Base-by-base conservation (phyloP, 2,329 filamentous ascomycete species). In the Penicillium thymicola region DNA sequence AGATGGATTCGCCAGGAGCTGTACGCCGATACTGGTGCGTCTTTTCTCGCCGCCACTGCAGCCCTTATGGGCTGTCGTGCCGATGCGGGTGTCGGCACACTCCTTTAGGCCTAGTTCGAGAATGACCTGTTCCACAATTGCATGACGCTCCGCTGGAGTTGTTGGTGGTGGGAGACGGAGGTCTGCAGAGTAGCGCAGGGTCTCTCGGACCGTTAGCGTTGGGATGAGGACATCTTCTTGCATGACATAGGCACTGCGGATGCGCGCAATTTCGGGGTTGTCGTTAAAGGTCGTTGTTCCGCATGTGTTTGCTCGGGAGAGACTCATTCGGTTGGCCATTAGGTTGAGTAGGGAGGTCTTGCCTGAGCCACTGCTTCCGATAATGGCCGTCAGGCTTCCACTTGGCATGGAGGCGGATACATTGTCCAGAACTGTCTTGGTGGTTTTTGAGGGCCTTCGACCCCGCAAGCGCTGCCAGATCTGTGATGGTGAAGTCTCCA, bases 41-140 rank as follows among this genome's bases (percentile, higher is more conserved):
- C 89, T 79, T 76, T 91, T 92, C 70, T 92, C 89, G 3, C 89
- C 89, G 0, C 89, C 89, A 44, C 88, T 91, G 65, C 89, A 92
- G 0, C 89, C 89, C 44, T 89, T 86, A 65, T 90, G 87, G 49
- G 83, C 81, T 54, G 82, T 83, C 63, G 86, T 88, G 1, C 89
- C 89, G 51, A 92, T 89, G 9, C 85, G 78, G 0, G 89, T 92
- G 60, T 90, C 77, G 25, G 89, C 89, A 56, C 89, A 91, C 62
- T 92, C 88, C 69, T 90, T 91, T 40, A 92, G 71, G 0, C 89
- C 87, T 2, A 92, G 74, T 65, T 92, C 88, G 9, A 88, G 75
- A 43, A 92, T 90, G 23, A 92, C 88, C 62, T 89, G 86, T 59
- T 92, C 88, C 1, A 92, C 89, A 14, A 91, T 81, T 11, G 75